phyloP scores from a whole-genome alignment of 1,139 yeast species.

The Dujonia santamariae region DNA sequence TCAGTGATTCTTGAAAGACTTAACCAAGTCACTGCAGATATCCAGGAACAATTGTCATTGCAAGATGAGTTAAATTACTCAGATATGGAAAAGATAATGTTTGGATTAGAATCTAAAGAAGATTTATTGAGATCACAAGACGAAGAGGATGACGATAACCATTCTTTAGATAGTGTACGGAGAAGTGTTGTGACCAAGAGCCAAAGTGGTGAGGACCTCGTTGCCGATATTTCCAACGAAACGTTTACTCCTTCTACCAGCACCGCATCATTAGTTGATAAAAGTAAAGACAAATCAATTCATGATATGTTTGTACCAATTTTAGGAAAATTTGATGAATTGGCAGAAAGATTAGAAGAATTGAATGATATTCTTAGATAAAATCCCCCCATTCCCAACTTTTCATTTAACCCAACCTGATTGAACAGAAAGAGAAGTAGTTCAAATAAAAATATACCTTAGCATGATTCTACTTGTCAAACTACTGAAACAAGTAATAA shows the following conservation, averaged over 20 bases:
- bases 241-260: constrained; percentile 38
- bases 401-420: background rate
- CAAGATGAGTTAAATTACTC: constrained; percentile 5
- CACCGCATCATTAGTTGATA: constrained; percentile 13
- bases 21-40: constrained; percentile 40
- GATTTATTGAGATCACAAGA: constrained; percentile 1
- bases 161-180: background rate
- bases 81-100: constrained; percentile 7
- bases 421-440: no score
- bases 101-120: constrained; percentile 5
- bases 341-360: constrained; percentile 45
- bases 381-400: background rate
- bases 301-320: constrained; percentile 47
- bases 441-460: no score
- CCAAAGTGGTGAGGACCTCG: constrained; percentile 1
- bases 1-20: constrained; percentile 39
- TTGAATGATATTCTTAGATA: constrained; percentile 26
- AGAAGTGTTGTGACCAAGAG: background rate
- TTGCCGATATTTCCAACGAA: background rate
- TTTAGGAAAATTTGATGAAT: constrained; percentile 43
- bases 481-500: no score
- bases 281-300: constrained; percentile 24
- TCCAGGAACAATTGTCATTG: constrained; percentile 27
- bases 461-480: no score
- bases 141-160: background rate